phyloP scores from a whole-genome alignment of 2,329 filamentous ascomycete genomes.

The Ascomycota sp. region DNA sequence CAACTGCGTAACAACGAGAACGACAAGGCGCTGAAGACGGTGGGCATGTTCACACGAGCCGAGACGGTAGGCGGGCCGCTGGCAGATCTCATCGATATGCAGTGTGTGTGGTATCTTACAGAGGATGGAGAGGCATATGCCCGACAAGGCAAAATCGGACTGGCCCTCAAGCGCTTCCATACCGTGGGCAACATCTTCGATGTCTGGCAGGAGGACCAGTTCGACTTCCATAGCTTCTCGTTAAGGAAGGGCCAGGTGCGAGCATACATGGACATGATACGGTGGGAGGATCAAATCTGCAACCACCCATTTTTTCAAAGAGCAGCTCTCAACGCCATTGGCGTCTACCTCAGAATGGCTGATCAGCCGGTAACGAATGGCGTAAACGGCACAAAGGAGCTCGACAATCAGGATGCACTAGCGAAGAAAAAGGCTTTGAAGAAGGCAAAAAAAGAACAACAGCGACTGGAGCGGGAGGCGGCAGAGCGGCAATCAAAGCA shows the following conservation, averaged over 20 bases:
- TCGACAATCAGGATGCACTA: slow-evolving; percentile 30
- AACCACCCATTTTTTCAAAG: slow-evolving; percentile 85
- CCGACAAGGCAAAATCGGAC: slow-evolving; percentile 56
- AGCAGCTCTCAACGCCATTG: slow-evolving; percentile 59
- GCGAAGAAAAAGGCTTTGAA: slow-evolving; percentile 74
- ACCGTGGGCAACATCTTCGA: slow-evolving; percentile 83
- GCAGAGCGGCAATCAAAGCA: slow-evolving; percentile 57
- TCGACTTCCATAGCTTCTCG: slow-evolving; percentile 95
- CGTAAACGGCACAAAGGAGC: slow-evolving; percentile 31
- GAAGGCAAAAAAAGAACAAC: slow-evolving; percentile 61
- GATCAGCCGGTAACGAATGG: slow-evolving; percentile 51
- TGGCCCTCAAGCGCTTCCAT: slow-evolving; percentile 83
- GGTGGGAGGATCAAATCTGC: slow-evolving; percentile 79
- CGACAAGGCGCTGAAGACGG: slow-evolving; percentile 63
- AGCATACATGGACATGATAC: slow-evolving; percentile 86
- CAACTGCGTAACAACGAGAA: slow-evolving; percentile 82
- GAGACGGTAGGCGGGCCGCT: slow-evolving; percentile 74
- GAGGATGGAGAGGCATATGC: slow-evolving; percentile 84
- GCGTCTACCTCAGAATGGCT: slow-evolving; percentile 56
- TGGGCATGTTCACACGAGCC: slow-evolving; percentile 82
- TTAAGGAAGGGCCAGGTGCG: slow-evolving; percentile 89
- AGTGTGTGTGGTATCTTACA: slow-evolving; percentile 89
- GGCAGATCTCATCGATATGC: slow-evolving; percentile 88
- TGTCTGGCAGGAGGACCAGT: slow-evolving; percentile 93
- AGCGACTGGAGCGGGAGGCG: slow-evolving; percentile 47